Evolutionary conservation across 2,329 filamentous ascomycete genomes (phyloP), one percentile per base, ranked within the genome.

Genomic region (Nectriaceae sp.): DNA sequence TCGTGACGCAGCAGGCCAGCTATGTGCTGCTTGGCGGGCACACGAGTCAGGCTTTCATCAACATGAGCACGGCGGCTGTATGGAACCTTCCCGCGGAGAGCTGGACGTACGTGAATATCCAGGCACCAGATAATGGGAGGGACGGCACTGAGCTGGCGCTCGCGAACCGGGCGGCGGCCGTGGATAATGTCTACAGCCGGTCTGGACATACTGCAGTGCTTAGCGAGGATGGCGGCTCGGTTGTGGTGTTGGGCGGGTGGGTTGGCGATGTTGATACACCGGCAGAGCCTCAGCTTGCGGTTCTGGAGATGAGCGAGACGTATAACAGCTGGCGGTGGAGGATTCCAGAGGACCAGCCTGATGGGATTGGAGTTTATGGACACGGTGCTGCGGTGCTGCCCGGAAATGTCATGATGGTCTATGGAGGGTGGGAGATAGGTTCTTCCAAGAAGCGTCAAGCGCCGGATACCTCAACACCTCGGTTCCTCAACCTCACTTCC

Each of bases 241-340:
- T 97, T 8, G 74, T 96, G 35, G 73, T 99, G 1, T 77, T 91
- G 50, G 94, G 94, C 18, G 94, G 94, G 2, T 99, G 94, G 94
- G 90, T 97, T 4, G 93, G 92, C 3, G 85, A 95, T 61, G 77
- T 88, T 0, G 78, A 74, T 8, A 87, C 84, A 24, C 81, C 92
- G 2, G 94, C 94, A 0, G 76, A 85, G 22, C 94, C 94, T 1
- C 90, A 96, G 64, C 75, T 97, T 21, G 88, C 83, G 0, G 71
- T 97, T 3, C 73, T 97, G 3, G 76, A 89, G 49, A 76, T 97
- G 48, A 89, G 87, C 5, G 79, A 85, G 51, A 85, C 85, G 4
- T 94, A 89, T 63, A 88, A 85, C 8, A 75, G 82, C 24, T 93
- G 89, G 89, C 70, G 75, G 53, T 94, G 89, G 89, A 75, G 72